Conservation (phyloP, 2,329 filamentous ascomycete genomes). For the Ophiocordyceps sinensis region DNA sequence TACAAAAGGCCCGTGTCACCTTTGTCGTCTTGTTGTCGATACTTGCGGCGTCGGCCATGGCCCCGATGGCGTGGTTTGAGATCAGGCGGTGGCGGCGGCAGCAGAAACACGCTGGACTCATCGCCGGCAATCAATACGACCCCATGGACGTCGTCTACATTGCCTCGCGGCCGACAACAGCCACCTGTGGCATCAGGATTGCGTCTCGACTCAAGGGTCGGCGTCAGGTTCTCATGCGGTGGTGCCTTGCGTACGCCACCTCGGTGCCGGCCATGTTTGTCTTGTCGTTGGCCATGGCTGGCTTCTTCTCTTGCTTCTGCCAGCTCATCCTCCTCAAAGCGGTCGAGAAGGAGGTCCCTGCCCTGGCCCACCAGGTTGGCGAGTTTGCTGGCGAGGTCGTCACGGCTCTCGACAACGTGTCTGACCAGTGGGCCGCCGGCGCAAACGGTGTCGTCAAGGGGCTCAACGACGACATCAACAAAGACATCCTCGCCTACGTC, state of each 20-base stretch:
- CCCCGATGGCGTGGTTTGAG: constrained; percentile 71
- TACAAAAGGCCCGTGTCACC: constrained; percentile 54
- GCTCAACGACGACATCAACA: constrained; percentile 66
- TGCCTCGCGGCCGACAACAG: constrained; percentile 64
- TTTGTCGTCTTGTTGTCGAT: constrained; percentile 64
- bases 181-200: constrained; percentile 55
- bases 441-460: constrained; percentile 59
- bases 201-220: constrained; percentile 50
- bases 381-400: constrained; percentile 70
- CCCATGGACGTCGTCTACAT: constrained; percentile 83
- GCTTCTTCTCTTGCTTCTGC: constrained; percentile 68
- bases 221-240: constrained; percentile 60
- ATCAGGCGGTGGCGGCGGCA: constrained; percentile 62
- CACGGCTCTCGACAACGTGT: constrained; percentile 54
- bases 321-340: constrained; percentile 64
- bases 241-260: constrained; percentile 79
- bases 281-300: constrained; percentile 66
- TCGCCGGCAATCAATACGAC: constrained; percentile 55
- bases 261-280: constrained; percentile 76
- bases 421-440: constrained; percentile 58
- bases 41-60: constrained; percentile 56
- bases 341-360: constrained; percentile 63
- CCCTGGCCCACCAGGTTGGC: constrained; percentile 58
- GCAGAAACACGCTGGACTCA: constrained; percentile 51
- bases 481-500: constrained; percentile 77